phyloP scores from a whole-genome alignment of 257 asterid genomes.

The Linderniella brevidens region DNA sequence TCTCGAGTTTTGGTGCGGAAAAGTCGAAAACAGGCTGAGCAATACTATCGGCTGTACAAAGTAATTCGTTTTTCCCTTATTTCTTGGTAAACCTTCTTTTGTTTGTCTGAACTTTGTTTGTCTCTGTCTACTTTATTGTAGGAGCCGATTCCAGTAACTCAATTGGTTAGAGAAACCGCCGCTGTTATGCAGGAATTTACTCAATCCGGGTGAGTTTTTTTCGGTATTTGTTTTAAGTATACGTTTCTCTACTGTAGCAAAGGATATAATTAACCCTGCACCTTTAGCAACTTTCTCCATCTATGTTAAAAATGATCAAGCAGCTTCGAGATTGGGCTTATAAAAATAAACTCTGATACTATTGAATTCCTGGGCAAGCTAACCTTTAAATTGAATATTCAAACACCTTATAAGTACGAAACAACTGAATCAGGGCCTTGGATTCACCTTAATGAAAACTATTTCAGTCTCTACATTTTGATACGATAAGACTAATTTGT shows the following conservation, averaged over 20 bases:
- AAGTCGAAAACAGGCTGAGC: constrained; percentile 99
- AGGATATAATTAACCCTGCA: background rate
- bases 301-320: too few relatives aligned
- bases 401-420: too few relatives aligned
- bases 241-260: background rate
- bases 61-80: constrained; percentile 19
- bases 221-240: background rate
- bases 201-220: constrained; percentile 95
- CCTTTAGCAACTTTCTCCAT: too few relatives aligned
- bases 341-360: too few relatives aligned
- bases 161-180: constrained; percentile 96
- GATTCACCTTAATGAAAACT: too few relatives aligned
- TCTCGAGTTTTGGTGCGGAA: constrained; percentile 92
- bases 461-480: too few relatives aligned
- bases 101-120: background rate
- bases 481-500: background rate
- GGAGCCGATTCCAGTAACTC: constrained; percentile 97
- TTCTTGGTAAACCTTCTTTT: too few relatives aligned
- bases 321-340: too few relatives aligned
- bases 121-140: constrained; percentile 10
- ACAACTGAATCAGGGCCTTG: too few relatives aligned
- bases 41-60: constrained; percentile 73
- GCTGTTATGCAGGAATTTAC: constrained; percentile 99
- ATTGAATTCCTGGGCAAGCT: too few relatives aligned
- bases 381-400: too few relatives aligned